These are phyloP conservation scores for Hymenoscyphus fraxineus DNA, from an alignment of 2,329 filamentous ascomycete genomes.

Conservation along the genomic window DNA sequence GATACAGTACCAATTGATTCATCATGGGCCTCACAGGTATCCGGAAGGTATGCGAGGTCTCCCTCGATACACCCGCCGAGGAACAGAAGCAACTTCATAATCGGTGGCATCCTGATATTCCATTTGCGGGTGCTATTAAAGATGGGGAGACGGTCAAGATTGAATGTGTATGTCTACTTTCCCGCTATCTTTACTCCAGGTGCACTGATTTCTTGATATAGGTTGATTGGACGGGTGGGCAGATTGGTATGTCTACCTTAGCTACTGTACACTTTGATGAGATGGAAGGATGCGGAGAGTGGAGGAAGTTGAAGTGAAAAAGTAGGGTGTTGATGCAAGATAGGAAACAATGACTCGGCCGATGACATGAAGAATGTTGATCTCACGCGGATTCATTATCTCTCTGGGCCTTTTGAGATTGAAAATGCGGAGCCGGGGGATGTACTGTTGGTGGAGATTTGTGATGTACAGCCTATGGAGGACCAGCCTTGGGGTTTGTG, in stretches of 20 bases:
- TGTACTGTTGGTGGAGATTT: slow-evolving; percentile 76
- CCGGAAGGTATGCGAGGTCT: slow-evolving; percentile 69
- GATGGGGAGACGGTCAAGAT: slow-evolving; percentile 89
- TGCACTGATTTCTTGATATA: slow-evolving; percentile 6
- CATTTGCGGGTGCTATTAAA: slow-evolving; percentile 67
- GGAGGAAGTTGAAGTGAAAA: background rate
- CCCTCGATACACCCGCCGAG: slow-evolving; percentile 65
- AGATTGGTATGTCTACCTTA: slow-evolving; percentile 62
- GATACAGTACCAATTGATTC: background rate
- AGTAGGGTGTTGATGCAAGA: background rate
- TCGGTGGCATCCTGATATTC: slow-evolving; percentile 89
- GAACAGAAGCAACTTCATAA: slow-evolving; percentile 74
- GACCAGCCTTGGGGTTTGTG: slow-evolving; percentile 89
- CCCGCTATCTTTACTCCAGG: slow-evolving; percentile 14
- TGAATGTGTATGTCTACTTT: slow-evolving; percentile 57
- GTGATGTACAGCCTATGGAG: slow-evolving; percentile 85
- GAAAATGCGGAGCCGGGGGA: slow-evolving; percentile 82
- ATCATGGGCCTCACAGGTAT: slow-evolving; percentile 53
- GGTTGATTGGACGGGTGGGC: slow-evolving; percentile 60
- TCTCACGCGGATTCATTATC: slow-evolving; percentile 78
- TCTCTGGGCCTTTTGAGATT: slow-evolving; percentile 85
- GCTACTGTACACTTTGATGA: background rate
- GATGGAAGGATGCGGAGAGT: background rate
- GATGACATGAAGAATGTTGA: slow-evolving; percentile 84
- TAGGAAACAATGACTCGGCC: slow-evolving; percentile 79